Base-by-base conservation (phyloP, 2,329 filamentous ascomycete genomes). In the Aspergillus sp. region DNA sequence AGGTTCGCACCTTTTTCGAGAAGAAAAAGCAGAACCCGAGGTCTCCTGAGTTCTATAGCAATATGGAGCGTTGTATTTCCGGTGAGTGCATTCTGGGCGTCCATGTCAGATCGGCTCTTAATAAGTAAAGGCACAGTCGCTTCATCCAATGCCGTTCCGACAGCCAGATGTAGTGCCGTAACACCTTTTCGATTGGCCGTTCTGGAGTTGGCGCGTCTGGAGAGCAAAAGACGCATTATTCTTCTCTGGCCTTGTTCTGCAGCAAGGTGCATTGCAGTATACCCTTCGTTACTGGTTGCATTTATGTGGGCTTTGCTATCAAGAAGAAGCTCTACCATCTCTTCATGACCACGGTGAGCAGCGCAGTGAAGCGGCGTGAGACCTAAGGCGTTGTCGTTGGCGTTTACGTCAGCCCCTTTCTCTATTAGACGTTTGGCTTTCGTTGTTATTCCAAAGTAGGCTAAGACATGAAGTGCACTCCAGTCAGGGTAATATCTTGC, bases 211-310 rank as follows among this genome's bases (percentile, higher is more conserved):
- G 64, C 58, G 0, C 53, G 65, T 1, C 57, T 60, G 1, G 49
- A 38, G 8, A 72, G 59, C 6, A 75, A 57, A 0, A 68, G 1
- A 41, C 66, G 72, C 54, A 75, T 70, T 8, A 63, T 50, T 50
- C 68, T 71, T 1, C 71, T 57, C 5, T 73, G 66, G 5, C 72
- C 72, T 41, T 63, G 49, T 8, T 67, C 23, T 0, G 67, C 60
- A 4, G 68, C 74, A 48, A 72, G 53, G 41, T 75, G 73, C n/a
- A 77, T 54, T 5, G 71, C 68, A 3, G 74, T 75, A 13, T 71
- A 69, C 0, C 71, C 73, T 39, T 74, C 19, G 47, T 62, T 39
- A 10, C 58, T 55, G 17, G 58, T 53, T 0, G 70, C 68, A 63
- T 74, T 70, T 13, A 59, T 58, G 39, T 74, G 64, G 8, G 68